These are phyloP conservation scores for Leucoagaricus sp. DNA, from an alignment of 1,284 basidiomycete species.

Conservation along the genomic window DNA sequence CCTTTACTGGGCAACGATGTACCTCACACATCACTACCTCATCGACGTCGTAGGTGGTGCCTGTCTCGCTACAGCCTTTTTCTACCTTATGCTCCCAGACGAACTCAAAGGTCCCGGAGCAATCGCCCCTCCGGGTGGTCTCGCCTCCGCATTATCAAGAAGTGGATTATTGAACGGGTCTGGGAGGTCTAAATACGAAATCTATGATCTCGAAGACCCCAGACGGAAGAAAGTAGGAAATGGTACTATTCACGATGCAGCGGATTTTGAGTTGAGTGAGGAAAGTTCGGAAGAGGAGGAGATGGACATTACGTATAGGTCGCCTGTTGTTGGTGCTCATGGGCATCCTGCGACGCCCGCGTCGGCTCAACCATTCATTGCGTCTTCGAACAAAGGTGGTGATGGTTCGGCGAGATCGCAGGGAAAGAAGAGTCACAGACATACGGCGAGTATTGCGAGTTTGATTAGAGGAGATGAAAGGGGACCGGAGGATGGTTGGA, in stretches of 20 bases:
- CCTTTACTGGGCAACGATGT: constrained; percentile 99
- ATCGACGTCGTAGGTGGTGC: constrained; percentile 96
- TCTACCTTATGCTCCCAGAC: constrained; percentile 88
- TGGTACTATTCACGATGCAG: constrained; percentile 40
- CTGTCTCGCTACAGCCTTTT: constrained; percentile 85
- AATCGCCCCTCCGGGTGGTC: constrained; percentile 11
- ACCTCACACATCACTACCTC: constrained; percentile 96
- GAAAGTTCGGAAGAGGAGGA: constrained; percentile 63
- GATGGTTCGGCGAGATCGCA: constrained; percentile 33
- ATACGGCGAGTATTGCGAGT: constrained; percentile 81
- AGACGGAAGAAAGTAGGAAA: constrained; percentile 25
- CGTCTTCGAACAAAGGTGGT: constrained; percentile 20
- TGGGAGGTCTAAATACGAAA: constrained; percentile 63
- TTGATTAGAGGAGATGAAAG: constrained; percentile 74
- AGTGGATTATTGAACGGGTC: constrained; percentile 19
- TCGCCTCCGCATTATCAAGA: constrained; percentile 14
- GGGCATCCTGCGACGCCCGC: constrained; percentile 31
- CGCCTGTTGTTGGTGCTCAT: constrained; percentile 47
- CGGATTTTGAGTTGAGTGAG: constrained; percentile 60
- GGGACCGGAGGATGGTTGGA: constrained; percentile 74
- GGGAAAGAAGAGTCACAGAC: constrained; percentile 49
- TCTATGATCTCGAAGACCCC: constrained; percentile 61
- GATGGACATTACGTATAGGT: constrained; percentile 68
- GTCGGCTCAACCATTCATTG: constrained; percentile 28
- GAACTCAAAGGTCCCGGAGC: constrained; percentile 62